Evolutionary conservation across 768 basidiomycete species (phyloP), one percentile per base, ranked within the genome.

Genomic region (Termitomyces titanicus): DNA sequence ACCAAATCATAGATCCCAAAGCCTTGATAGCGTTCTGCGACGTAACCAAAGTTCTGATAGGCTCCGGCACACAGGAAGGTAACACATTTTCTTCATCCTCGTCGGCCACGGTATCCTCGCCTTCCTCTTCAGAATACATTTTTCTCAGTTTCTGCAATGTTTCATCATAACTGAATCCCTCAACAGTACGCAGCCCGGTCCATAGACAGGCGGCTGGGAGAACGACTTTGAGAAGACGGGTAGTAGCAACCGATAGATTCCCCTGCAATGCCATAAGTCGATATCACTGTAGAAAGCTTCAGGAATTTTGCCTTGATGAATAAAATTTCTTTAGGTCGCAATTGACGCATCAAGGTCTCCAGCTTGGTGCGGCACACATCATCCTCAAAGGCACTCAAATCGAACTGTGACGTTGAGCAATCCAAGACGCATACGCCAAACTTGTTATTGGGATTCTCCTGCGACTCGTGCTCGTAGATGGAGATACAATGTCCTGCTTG

Each of bases 401-500:
- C 88, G 76, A 99, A 98, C 68, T 96, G 90, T 43, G 93, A 95
- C 0, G 97, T 99, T 3, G 97, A 82, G 56, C 94, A 95, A 68
- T 99, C 97, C 63, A 98, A 71, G 8, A 94, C 86, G 65, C 92
- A 96, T 39, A 98, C 72, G 0, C 97, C 97, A 63, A 97, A 98
- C 22, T 75, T 78, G 51, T 69, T 64, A 46, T 76, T 75, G 5
- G 66, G 56, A 7, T 69, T 73, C 39, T 79, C 77, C 22, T 71
- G 73, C 18, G 74, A 68, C 9, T 73, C 75, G 17, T 79, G 75
- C 64, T 92, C 91, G 7, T 86, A 87, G 66, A 99, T 85, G 9
- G 92, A 87, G 25, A 98, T 83, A 66, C 96, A 98, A 66, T 99
- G 97, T 4, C 92, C 93, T 0, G 94, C 92, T 70, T 98, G 89